Evolutionary conservation across 805 yeast genomes (phyloP), one percentile per base, ranked within the genome.

Genomic region (Starmerella etchellsii): DNA sequence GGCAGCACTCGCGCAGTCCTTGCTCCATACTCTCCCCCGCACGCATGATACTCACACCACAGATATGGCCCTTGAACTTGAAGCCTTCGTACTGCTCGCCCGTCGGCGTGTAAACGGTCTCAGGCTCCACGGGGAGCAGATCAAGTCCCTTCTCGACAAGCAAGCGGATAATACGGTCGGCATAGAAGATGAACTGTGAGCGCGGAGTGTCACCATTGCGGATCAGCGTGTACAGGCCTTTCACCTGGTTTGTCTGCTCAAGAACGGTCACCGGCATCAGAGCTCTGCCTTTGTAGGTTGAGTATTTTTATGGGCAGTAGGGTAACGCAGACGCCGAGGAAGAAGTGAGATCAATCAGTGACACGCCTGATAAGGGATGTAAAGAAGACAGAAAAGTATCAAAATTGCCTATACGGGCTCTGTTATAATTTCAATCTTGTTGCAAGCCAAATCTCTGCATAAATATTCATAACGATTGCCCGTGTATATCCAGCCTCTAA

Each of bases 11-110:
- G 61, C 99, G 76, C 49, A 91, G 68, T 26, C 97, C 98, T 69
- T 84, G 94, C 63, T 91, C 99, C 99, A 91, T 91, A 33, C 94
- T 80, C 63, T 91, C 99, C 51, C 99, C 99, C 4, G 99, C 99
- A 59, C 99, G 73, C 54, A 91, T 93, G 58, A 91, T 91, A 15
- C 95, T 84, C 28, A 91, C 99, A 50, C 99, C 99, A 60, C 97
- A 88, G 46, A 91, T 91, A 62, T 83, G 85, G 33, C 98, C 97
- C 55, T 74, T 65, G 60, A 88, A 88, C 44, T 70, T 68, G 42
- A 79, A 78, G 13, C 99, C 99, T 3, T 73, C 69, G 59, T 73
- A 84, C 29, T 64, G 62, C 48, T 74, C 70, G 39, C 78, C 79
- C 11, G 91, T 76, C 34, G 93, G 88, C 27, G 97, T 87, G 39